Percentiles rank a stretch among this genome's conserved stretches.
Evolutionary conservation across 2,329 filamentous ascomycete species (phyloP).

Genomic region (Westerdykella aurantiaca): DNA sequence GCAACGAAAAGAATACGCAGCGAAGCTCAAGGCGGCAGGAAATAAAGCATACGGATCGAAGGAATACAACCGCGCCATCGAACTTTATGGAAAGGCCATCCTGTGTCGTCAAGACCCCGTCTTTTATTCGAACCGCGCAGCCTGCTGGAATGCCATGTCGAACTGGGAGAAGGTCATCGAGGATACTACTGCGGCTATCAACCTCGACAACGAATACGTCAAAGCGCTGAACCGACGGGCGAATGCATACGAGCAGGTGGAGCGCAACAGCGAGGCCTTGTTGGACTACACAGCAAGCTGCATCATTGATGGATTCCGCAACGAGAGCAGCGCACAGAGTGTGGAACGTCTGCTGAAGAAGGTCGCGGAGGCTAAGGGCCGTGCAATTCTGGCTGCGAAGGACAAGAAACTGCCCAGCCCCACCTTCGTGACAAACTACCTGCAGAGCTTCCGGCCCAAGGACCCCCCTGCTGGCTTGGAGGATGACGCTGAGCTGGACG

Average conservation of each 20-base stretch:
- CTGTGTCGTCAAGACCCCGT: conserved; percentile 95
- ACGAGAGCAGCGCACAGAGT: conserved; percentile 77
- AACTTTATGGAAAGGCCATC: conserved; percentile 92
- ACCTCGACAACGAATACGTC: conserved; percentile 90
- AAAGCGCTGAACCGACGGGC: conserved; percentile 96
- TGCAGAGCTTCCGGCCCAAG: conserved; percentile 92
- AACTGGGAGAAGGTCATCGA: conserved; percentile 96
- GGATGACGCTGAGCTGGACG: conserved; percentile 68
- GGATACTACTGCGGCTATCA: conserved; percentile 91
- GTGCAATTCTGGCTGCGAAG: conserved; percentile 76
- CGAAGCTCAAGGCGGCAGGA: conserved; percentile 87
- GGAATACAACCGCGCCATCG: conserved; percentile 88
- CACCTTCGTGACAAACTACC: conserved; percentile 96
- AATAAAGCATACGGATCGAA: conserved; percentile 96
- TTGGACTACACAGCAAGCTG: conserved; percentile 98
- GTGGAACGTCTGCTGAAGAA: conserved; percentile 94
- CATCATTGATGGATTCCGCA: conserved; percentile 97
- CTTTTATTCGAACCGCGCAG: conserved; percentile 97
- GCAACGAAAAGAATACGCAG: conserved; percentile 79
- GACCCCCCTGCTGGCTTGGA: conserved; percentile 75
- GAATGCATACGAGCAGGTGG: conserved; percentile 91
- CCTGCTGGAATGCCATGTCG: conserved; percentile 89
- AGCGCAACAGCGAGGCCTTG: conserved; percentile 86
- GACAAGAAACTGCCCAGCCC: conserved; percentile 85
- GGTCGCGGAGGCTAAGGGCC: conserved; percentile 90